Evolutionary conservation across 805 yeast genomes (phyloP).

Genomic region (Tetrapisispora nanseiensis): DNA sequence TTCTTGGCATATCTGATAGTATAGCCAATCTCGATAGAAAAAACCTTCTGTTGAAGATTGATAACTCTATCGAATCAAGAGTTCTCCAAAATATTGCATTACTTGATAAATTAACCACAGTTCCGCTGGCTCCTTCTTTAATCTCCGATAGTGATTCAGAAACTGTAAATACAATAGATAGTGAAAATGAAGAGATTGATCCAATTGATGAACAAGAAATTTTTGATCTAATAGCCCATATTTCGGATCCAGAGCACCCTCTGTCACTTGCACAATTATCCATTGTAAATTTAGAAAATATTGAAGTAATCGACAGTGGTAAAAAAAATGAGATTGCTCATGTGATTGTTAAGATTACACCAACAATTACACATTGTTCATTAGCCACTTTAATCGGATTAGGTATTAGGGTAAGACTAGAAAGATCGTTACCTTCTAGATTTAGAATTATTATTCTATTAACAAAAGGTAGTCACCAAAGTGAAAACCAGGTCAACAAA

Average conservation of each 20-base stretch:
- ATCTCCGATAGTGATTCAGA: conserved; percentile 12
- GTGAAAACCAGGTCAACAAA: conserved; percentile 91
- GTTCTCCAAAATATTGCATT: conserved; percentile 23
- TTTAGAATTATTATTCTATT: conserved; percentile 70
- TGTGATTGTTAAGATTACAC: conserved; percentile 78
- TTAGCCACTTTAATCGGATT: conserved; percentile 91
- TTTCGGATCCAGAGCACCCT: conserved; percentile 97
- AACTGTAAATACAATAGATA: conserved; percentile 20
- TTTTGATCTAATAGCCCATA: conserved; percentile 72
- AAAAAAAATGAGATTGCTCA: conserved; percentile 51
- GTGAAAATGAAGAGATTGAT: conserved; percentile 32
- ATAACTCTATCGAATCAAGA: conserved; percentile 17
- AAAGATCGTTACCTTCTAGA: conserved; percentile 77
- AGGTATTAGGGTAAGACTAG: conserved; percentile 86
- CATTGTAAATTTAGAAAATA: conserved; percentile 80
- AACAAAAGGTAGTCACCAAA: conserved; percentile 90
- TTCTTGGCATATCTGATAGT: conserved; percentile 12
- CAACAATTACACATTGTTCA: conserved; percentile 96
- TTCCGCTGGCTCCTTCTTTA: conserved; percentile 19
- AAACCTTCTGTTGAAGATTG: conserved; percentile 20
- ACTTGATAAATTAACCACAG: conserved; percentile 19
- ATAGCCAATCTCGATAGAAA: conserved; percentile 15
- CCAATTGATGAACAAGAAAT: conserved; percentile 83
- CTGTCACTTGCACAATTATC: conserved; percentile 87
- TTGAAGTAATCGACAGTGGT: conserved; percentile 53